Evolutionary conservation across 345 rosid species (phyloP).

Genomic region (Eucalyptus albens): DNA sequence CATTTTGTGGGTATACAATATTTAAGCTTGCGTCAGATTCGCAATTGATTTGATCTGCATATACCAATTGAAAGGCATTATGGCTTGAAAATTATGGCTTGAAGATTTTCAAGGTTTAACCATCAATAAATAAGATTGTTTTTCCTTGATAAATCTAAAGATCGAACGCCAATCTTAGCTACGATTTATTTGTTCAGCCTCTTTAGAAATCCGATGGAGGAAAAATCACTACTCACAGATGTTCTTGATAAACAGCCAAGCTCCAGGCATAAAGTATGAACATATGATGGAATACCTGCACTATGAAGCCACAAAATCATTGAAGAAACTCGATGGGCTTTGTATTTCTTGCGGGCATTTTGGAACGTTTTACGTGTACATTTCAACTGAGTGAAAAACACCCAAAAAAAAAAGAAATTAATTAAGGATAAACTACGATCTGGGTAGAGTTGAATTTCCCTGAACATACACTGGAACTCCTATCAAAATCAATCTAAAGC

Average conservation of each 20-base stretch:
- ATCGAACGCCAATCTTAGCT: neutral
- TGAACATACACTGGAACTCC: neutral
- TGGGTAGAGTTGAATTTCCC: neutral
- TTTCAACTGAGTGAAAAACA: neutral
- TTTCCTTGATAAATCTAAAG: neutral
- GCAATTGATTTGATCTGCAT: neutral
- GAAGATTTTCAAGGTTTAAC: neutral
- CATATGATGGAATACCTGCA: neutral
- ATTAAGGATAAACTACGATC: neutral
- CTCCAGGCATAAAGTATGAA: neutral
- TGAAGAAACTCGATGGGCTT: neutral
- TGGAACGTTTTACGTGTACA: neutral
- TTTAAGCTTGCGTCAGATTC: neutral
- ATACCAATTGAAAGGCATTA: neutral
- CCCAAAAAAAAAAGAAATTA: neutral
- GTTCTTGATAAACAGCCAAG: neutral
- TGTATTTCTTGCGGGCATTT: neutral
- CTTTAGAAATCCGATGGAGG: neutral
- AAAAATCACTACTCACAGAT: neutral
- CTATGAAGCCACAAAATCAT: neutral
- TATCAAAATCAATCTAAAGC: neutral
- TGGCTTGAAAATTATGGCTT: neutral
- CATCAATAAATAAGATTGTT: neutral
- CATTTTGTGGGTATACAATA: neutral
- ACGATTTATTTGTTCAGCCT: neutral